Evolutionary conservation across 257 asterid species (phyloP).

Genomic region (Solanum appendiculatum): DNA sequence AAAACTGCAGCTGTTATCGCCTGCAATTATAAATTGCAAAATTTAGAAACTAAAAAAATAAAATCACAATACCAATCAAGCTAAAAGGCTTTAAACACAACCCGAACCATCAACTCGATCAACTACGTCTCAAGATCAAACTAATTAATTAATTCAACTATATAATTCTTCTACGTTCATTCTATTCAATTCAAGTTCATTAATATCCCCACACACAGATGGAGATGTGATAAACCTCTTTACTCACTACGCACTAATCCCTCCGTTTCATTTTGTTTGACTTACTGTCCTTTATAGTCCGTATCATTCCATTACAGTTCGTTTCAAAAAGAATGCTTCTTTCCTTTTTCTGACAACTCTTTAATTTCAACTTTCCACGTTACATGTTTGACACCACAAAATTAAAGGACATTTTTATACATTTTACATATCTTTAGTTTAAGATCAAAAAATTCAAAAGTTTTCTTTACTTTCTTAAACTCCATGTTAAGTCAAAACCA

Average conservation of each 20-base stretch:
- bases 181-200: neutral
- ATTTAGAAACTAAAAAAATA: neutral
- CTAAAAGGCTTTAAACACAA: neutral
- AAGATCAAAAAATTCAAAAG: too few relatives aligned
- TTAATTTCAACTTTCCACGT: neutral
- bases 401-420: neutral
- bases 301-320: too few relatives aligned
- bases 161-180: neutral
- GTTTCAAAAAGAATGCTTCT: too few relatives aligned
- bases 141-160: neutral
- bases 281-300: too few relatives aligned
- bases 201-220: neutral
- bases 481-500: too few relatives aligned
- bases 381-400: neutral
- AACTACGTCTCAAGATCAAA: neutral
- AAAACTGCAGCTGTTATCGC: slow-evolving; percentile 66
- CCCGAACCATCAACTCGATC: neutral
- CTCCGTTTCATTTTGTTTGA: too few relatives aligned
- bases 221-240: neutral
- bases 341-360: neutral
- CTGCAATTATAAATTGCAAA: slow-evolving; percentile 16
- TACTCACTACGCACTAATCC: neutral
- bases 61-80: neutral
- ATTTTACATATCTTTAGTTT: neutral
- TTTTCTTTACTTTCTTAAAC: too few relatives aligned